Base-by-base conservation (phyloP, 2,329 filamentous ascomycete species). In the Paraphaeosphaeria sporulosa region DNA sequence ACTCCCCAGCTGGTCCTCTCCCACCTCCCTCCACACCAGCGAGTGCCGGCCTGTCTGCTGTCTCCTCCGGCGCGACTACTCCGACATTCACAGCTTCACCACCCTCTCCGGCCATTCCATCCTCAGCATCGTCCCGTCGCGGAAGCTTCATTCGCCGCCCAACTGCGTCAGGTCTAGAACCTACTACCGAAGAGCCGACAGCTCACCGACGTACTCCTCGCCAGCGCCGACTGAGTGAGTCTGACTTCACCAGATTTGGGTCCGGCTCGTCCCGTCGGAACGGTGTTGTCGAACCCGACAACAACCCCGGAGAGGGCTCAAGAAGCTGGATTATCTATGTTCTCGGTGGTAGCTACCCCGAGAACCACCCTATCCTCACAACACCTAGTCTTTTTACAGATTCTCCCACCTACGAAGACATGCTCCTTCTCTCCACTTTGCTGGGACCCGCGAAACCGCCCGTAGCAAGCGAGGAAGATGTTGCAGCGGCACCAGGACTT, bases 241-340 rank as follows among this genome's bases (percentile, higher is more conserved):
- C 85, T 4, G 85, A 88, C 67, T 86, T 83, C 79, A 87, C 78
- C 76, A 84, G 73, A 75, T 88, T 89, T 60, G 86, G 87, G 4
- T 85, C 87, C 34, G 87, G 87, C 50, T 84, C 87, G 25, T 83
- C 87, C 12, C 81, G 88, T 36, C 82, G 87, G 46, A 89, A 89
- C 71, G 87, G 88, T 21, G 85, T 90, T 19, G 87, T 90, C 10
- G 82, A 83, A 66, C 82, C 82, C 1, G 81, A 83, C 64, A 78
- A 82, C 62, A 85, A 86, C 62, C 86, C 87, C 23, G 83, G 87
- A 58, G 79, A 81, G 53, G 81, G 82, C 48, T 87, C 86, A 57
- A 80, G 88, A 65, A 90, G 87, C 75, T 91, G 88, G 88, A 84
- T 91, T 68, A 90, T 91, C 55, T 91, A 91, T 71, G 88, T 91